Evolutionary conservation across 495 filamentous ascomycete species (phyloP), one percentile per base, ranked within the genome.

Genomic region (Penicillium odoratum): DNA sequence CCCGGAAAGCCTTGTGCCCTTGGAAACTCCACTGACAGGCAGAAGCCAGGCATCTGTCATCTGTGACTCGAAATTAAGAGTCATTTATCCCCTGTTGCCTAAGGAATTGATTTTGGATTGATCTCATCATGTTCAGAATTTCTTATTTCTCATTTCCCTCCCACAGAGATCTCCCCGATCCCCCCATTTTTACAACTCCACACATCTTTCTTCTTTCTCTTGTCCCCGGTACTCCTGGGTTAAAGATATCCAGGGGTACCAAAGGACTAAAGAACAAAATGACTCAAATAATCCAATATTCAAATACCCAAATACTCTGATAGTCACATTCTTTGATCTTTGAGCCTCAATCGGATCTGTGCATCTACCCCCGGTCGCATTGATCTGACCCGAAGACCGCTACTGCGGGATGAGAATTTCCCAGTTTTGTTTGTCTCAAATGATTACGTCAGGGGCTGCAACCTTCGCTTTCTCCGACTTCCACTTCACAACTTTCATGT

Each of bases 1-100:
- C 34, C 29, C 25, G 8, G 7, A 33, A n/a, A 65, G 65, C 62
- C 62, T 65, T 61, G 65, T 49, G 21, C 60, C 61, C 61, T 62
- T 47, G 44, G 42, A 59, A 15, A 5, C 18, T 43, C 51, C 51
- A 53, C 51, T 36, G 16, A 36, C 49, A 51, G 49, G 49, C 49
- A 51, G 49, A 38, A 30, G 7, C 1, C 31, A 5, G 7, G 18
- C 15, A 38, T 31, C 36, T 44, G 51, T 18, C 51, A 53, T 13
- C 4, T 25, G 36, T 53, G 51, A 51, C 31, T 43, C 34, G 36
- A 43, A 43, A 44, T 21, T 18, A 53, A 53, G 51, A 53, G 34
- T 53, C 51, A 53, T 53, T 21, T 21, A 21, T 21, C 21, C 18
- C 15, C 55, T 67, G 65, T 46, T 68, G 66, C 66, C 62, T 65